A percentile compares a stretch with the other conserved stretches of the same genome.
phyloP scores from a whole-genome alignment of 495 filamentous ascomycete genomes.

The Lindgomyces ingoldianus region DNA sequence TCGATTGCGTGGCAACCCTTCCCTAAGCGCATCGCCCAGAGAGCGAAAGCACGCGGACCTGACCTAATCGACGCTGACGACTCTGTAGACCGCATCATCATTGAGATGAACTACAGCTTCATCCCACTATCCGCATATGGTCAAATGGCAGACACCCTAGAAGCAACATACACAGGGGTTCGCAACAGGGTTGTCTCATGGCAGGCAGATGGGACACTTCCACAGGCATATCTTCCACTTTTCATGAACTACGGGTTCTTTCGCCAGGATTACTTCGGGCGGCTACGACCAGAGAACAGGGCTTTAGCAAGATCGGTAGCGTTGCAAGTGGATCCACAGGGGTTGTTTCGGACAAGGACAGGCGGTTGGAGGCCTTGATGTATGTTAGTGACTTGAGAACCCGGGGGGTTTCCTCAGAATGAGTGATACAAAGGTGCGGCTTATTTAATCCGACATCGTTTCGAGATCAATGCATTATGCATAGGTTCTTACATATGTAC shows the following conservation, averaged over 20 bases:
- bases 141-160: constrained; percentile 40
- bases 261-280: constrained; percentile 60
- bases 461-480: no score
- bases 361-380: constrained; percentile 47
- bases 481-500: no score
- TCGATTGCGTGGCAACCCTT: constrained; percentile 61
- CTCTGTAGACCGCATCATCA: constrained; percentile 22
- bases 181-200: constrained; percentile 24
- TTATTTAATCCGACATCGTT: no score
- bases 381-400: no score
- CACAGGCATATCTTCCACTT: constrained; percentile 57
- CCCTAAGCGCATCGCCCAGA: constrained; percentile 48
- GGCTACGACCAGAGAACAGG: constrained; percentile 50
- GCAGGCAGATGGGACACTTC: constrained; percentile 39
- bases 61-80: constrained; percentile 29
- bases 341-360: constrained; percentile 60
- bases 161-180: constrained; percentile 44
- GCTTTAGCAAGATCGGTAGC: constrained; percentile 49
- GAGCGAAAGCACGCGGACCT: constrained; percentile 2
- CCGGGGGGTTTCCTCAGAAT: no score
- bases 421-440: no score
- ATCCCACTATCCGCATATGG: constrained; percentile 13
- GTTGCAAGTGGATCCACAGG: constrained; percentile 57
- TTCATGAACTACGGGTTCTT: constrained; percentile 65
- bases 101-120: constrained; percentile 28